Base-by-base conservation (phyloP, 164 flowering plant species). In the Euptelea pleiosperma region DNA sequence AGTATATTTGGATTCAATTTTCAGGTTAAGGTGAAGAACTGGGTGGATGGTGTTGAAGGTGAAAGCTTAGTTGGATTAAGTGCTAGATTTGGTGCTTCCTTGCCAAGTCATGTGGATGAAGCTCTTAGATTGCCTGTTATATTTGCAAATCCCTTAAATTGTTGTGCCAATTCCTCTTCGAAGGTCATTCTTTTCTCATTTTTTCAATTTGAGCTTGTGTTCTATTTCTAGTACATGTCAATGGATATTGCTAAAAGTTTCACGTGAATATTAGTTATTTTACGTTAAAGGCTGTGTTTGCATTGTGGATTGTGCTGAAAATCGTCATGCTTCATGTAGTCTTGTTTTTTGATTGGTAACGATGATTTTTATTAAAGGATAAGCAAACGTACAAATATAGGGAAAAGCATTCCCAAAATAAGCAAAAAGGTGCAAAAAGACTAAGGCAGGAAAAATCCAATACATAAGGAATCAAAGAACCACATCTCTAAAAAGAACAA, bases 21-120 rank as follows among this genome's bases (percentile, higher is more conserved):
- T 29, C 79, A 91, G 98, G 96, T 84, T 62, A 84, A 79, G 78
- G 84, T 91, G 56, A 73, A 74, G 70, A 84, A 47, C 22, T 91
- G 98, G 98, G 79, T 77, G 35, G 47, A 84, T 67, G 89, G 84
- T 34, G 51, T 3, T 21, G 74, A 83, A 72, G 73, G 62, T 25
- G 73, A 80, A 49, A 64, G 59, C 54, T 18, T 80, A 5, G 71
- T 50, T 37, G 98, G 93, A 14, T 34, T 82, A 57, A 76, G 70
- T 73, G 98, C 96, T 47, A 65, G 73, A 43, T 91, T 91, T 79
- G 98, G 98, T 52, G 50, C 82, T 58, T 12, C 50, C 24, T 64
- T 86, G 73, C 94, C 96, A 52, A 21, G 73, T 50, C 43, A 70
- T 18, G 73, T 69, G 31, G 50, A 72, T 35, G 24, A 82, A 37